phyloP scores from a whole-genome alignment of 2,329 filamentous ascomycete species.

The Aaosphaeria pasadenensis region DNA sequence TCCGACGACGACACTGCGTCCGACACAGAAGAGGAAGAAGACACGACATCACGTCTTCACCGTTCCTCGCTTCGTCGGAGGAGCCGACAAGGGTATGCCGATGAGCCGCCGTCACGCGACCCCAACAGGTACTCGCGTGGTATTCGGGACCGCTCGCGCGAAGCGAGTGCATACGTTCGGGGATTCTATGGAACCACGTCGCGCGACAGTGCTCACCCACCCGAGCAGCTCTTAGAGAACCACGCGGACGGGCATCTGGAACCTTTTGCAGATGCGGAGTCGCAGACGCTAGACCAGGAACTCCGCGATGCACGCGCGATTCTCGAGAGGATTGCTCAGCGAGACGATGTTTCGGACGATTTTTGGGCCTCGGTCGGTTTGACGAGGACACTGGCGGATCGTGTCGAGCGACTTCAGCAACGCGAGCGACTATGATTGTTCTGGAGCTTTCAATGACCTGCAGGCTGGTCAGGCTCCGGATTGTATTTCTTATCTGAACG shows the following conservation, averaged over 20 bases:
- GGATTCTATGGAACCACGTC: constrained; percentile 15
- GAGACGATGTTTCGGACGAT: constrained; percentile 76
- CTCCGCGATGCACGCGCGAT: constrained; percentile 69
- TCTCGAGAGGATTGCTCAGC: constrained; percentile 64
- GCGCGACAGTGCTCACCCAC: background rate
- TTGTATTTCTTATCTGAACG: no score
- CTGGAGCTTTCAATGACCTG: no score
- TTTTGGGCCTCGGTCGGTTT: constrained; percentile 63
- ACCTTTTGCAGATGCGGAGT: constrained; percentile 17
- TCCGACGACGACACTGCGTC: constrained; percentile 42
- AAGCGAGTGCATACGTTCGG: constrained; percentile 26
- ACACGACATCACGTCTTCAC: constrained; percentile 19
- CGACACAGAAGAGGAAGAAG: constrained; percentile 53
- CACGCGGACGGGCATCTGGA: constrained; percentile 9
- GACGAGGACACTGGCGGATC: constrained; percentile 30
- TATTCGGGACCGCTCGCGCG: constrained; percentile 23
- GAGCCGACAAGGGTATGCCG: constrained; percentile 16
- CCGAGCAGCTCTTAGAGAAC: constrained; percentile 7
- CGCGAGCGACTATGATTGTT: constrained; percentile 23
- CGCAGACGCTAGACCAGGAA: constrained; percentile 31
- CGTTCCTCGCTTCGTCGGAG: constrained; percentile 7
- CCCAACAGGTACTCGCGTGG: constrained; percentile 24
- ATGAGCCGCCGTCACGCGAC: constrained; percentile 26
- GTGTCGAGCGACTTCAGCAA: constrained; percentile 32
- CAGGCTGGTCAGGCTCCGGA: no score